phyloP scores from a whole-genome alignment of 2,329 filamentous ascomycete species.

The Tolypocladium amazonense region DNA sequence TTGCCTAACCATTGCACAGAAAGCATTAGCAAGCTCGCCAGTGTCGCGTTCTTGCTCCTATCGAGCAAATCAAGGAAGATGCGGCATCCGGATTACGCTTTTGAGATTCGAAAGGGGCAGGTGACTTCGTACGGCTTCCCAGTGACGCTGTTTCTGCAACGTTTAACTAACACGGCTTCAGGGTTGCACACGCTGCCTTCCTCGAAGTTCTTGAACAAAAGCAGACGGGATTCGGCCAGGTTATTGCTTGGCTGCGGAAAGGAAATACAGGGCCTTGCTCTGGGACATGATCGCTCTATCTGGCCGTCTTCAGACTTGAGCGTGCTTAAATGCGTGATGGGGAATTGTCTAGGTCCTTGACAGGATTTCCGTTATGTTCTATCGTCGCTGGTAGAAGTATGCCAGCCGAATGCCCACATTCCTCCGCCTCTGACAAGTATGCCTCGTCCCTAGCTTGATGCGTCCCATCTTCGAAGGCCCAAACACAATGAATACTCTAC shows the following conservation, averaged over 20 bases:
- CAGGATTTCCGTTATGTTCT: too few relatives aligned
- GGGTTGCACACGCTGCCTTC: conserved; percentile 64
- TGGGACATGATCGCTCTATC: neutral
- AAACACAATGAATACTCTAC: neutral
- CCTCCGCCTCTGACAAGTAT: neutral
- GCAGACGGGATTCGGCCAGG: conserved; percentile 55
- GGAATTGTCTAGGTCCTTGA: neutral
- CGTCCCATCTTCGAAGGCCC: neutral
- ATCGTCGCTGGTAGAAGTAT: neutral
- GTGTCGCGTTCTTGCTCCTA: conserved; percentile 54
- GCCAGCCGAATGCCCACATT: neutral
- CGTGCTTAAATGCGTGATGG: neutral
- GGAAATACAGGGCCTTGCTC: conserved; percentile 24
- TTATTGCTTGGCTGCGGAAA: conserved; percentile 58
- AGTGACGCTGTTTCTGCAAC: neutral
- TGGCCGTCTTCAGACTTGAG: neutral
- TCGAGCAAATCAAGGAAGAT: conserved; percentile 38
- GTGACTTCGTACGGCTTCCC: conserved; percentile 43
- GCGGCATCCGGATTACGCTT: conserved; percentile 42
- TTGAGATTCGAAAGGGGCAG: conserved; percentile 49
- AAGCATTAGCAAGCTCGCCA: conserved; percentile 55
- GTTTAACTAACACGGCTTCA: conserved; percentile 15
- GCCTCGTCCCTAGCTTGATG: neutral
- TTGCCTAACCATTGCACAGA: conserved; percentile 24
- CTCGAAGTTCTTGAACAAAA: conserved; percentile 53